Conservation (phyloP, 192 early-diverging fungal genomes). For the Umbelopsis sp. region DNA sequence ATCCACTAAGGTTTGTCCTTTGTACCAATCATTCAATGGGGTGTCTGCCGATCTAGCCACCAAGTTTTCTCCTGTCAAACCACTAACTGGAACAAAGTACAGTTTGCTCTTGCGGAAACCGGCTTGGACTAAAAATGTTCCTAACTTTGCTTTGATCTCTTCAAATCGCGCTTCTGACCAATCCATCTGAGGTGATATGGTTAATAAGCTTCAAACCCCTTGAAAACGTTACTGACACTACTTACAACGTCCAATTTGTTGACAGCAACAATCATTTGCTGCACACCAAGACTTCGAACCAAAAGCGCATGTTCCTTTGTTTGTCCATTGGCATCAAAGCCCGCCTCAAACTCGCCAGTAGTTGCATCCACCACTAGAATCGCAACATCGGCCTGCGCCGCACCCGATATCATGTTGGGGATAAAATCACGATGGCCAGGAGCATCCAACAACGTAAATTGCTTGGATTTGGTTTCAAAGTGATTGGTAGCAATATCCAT, state of each 20-base stretch:
- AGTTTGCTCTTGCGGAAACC: constrained; percentile 80
- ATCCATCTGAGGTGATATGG: constrained; percentile 46
- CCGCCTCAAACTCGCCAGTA: constrained; percentile 91
- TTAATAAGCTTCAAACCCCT: not conserved
- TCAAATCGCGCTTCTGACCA: constrained; percentile 84
- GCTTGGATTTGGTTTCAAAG: constrained; percentile 79
- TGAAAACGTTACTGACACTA: not conserved
- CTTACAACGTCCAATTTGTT: constrained; percentile 93
- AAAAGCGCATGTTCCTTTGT: constrained; percentile 95
- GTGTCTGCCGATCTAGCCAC: constrained; percentile 44
- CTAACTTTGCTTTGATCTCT: constrained; percentile 72
- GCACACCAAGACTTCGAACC: constrained; percentile 89
- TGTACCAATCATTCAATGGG: constrained; percentile 72
- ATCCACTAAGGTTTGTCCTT: constrained; percentile 78
- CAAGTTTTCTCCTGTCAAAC: constrained; percentile 90
- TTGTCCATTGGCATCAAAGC: constrained; percentile 93
- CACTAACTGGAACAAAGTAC: constrained; percentile 88
- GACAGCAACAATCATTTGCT: constrained; percentile 89
- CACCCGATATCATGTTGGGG: constrained; percentile 99
- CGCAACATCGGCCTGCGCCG: constrained; percentile 92
- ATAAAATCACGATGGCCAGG: constrained; percentile 99
- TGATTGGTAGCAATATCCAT: constrained; percentile 93
- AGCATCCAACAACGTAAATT: constrained; percentile 92
- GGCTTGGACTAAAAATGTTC: constrained; percentile 71
- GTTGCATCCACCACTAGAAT: constrained; percentile 91